Evolutionary conservation across 208 protist genomes (phyloP), one percentile per base, ranked within the genome.

Genomic region (Acanthamoeba pearcei): DNA sequence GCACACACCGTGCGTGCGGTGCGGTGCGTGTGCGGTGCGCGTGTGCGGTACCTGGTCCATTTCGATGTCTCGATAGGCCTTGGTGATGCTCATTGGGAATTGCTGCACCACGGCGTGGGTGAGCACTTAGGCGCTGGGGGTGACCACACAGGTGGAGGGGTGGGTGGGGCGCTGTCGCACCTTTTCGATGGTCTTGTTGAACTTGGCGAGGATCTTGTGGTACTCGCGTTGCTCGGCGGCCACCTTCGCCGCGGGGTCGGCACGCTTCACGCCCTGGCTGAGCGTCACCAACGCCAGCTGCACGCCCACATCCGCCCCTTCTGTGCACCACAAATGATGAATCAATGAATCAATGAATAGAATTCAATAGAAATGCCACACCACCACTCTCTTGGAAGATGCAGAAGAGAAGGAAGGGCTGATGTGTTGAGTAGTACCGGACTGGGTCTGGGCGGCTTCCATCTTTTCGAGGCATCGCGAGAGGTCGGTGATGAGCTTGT

Each of bases 121-220:
- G 68, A 32, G 68, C 12, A 17, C 38, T 38, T 38, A 55, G 76
- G 42, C 22, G 55, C 60, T 5, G 8, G 24, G 32, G 10, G 78
- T 38, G 78, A 19, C 4, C 2, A 86, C 10, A 19, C 2, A 29
- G 49, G 19, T 3, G 49, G 55, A 1, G 17, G 76, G 22, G 55
- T 6, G 32, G 85, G n/a, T 3, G 55, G 5, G 60, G 8, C 1
- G 29, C 24, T 29, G 42, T 8, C 0, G 9, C 10, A 92, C 86
- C 86, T 92, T 92, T 19, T 92, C 86, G 64, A 92, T 92, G 64
- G 86, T 92, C 64, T 92, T 92, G 55, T 68, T 78, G 64, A 92
- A 92, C 64, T 92, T 92, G 64, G 86, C 15, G 86, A 92, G 86
- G 6, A 92, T 76, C 46, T 92, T 92, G 64, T 92, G 86, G 64